phyloP scores from a whole-genome alignment of 768 basidiomycete species.

The Agaricus subrufescens region DNA sequence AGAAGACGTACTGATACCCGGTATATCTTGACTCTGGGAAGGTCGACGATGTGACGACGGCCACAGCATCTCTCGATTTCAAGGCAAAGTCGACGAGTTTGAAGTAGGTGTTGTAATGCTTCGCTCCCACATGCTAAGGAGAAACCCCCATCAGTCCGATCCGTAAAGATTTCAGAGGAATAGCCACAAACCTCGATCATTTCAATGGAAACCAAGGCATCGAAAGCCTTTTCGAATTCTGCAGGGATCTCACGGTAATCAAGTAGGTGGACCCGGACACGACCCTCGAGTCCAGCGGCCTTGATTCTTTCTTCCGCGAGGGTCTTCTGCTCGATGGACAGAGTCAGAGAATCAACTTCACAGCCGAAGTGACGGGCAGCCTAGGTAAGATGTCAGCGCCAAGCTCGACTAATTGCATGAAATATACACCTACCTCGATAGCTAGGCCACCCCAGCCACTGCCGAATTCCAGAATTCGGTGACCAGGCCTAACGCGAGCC shows the following conservation, averaged over 20 bases:
- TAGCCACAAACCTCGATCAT: conserved; percentile 62
- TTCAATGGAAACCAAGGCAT: conserved; percentile 74
- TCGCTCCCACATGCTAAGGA: conserved; percentile 44
- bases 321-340: conserved; percentile 82
- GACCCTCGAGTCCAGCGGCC: conserved; percentile 61
- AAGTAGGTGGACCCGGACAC: conserved; percentile 81
- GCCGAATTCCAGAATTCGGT: conserved; percentile 86
- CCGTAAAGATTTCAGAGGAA: conserved; percentile 32
- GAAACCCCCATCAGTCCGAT: conserved; percentile 8
- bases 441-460: conserved; percentile 93
- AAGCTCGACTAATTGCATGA: conserved; percentile 2
- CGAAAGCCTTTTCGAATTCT: conserved; percentile 79
- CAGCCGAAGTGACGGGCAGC: conserved; percentile 70
- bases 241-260: conserved; percentile 86
- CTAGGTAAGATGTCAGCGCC: conserved; percentile 25
- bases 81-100: conserved; percentile 74
- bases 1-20: conserved; percentile 57
- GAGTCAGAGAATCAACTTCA: conserved; percentile 85
- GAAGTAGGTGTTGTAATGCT: conserved; percentile 68
- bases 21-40: conserved; percentile 69
- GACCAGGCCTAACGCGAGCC: conserved; percentile 72
- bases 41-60: conserved; percentile 63
- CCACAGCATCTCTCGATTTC: conserved; percentile 62
- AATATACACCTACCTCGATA: conserved; percentile 57
- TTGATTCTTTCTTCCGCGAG: conserved; percentile 83